phyloP scores from a whole-genome alignment of 225 moss, liverwort and hornwort genomes.

The Pleurozium schreberi region DNA sequence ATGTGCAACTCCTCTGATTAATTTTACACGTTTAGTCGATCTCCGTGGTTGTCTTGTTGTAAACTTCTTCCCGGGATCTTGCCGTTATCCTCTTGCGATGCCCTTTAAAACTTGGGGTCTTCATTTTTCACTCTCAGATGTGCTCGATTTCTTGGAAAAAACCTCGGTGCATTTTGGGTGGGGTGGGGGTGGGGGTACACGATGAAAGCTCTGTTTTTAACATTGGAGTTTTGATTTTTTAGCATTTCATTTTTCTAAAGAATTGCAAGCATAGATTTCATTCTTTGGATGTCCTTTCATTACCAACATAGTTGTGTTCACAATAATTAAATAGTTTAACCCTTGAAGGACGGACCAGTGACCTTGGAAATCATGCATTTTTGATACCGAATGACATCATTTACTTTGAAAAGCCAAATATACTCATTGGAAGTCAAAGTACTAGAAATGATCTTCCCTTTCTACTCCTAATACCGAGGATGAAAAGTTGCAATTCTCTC shows the following conservation, averaged over 20 bases:
- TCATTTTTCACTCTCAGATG: background rate
- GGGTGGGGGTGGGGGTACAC: no score
- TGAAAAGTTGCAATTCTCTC: no score
- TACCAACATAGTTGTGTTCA: no score
- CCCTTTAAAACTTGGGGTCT: background rate
- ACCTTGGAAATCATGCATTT: no score
- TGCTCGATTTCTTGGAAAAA: background rate
- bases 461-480: no score
- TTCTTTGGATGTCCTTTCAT: no score
- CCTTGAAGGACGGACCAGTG: no score
- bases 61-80: background rate
- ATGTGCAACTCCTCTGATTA: background rate
- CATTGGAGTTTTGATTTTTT: background rate
- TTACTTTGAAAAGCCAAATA: no score
- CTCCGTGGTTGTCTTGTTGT: background rate
- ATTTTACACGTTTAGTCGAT: background rate
- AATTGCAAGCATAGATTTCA: background rate
- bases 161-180: fast-evolving
- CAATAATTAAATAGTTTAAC: background rate
- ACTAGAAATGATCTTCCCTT: no score
- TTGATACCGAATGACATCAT: no score
- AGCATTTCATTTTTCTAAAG: background rate
- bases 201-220: background rate
- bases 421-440: no score
- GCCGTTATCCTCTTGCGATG: background rate